Base-by-base conservation (phyloP, 768 basidiomycete species). In the Collybiopsis luxurians region DNA sequence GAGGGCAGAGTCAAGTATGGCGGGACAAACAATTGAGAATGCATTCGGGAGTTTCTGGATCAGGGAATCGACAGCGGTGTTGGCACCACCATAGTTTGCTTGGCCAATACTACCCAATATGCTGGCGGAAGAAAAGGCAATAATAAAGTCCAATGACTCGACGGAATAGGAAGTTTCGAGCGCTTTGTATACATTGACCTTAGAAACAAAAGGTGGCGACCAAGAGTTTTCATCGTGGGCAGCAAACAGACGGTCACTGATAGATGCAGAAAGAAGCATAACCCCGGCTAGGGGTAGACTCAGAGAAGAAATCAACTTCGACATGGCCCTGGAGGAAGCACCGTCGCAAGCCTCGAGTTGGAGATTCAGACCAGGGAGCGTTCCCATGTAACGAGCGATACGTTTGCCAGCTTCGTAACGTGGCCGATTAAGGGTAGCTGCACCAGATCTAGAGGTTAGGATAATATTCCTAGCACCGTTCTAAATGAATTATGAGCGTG, bases 381-480 rank as follows among this genome's bases (percentile, higher is more conserved):
- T 53, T 42, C 60, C 55, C 13, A 66, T 28, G 46, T 64, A 63
- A 10, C 45, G 24, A 19, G 64, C 24, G 9, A 59, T 58, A 11
- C 62, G 57, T n/a, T 53, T 46, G 15, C 59, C 59, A 10, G 58
- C 47, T 7, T 57, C 39, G 31, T 60, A 52, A 36, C 60, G 60
- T 15, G 40, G 50, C 7, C 56, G 55, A 30, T 48, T 43, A 6
- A 66, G 36, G 21, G 61, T 60, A 15, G 45, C 57, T 21, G 39
- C 23, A 13, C 66, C 66, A 24, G 60, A 60, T 17, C 66, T 59
- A 2, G 66, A 67, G 2, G 66, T 63, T 15, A 67, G 55, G 34
- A 66, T 49, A 34, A 67, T 63, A 45, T 66, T 51, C n/a, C 63
- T 57, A 48, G 66, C 66, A 31, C 66, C 66, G 21, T 65, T 57